Base-by-base conservation (phyloP, 305 asterid species). In the Fraxinus angustifolia region DNA sequence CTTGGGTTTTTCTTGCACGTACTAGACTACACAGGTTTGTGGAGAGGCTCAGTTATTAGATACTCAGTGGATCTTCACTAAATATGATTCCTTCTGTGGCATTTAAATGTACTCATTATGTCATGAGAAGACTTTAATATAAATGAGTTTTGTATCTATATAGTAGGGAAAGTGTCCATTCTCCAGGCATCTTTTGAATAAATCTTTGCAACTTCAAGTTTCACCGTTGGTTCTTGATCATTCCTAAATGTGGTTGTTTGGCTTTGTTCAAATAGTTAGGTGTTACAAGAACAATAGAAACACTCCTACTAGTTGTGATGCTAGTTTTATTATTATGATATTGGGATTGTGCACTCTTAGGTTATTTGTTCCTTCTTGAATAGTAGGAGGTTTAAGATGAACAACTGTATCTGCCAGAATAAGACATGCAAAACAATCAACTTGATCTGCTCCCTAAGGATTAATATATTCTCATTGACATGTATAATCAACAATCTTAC, bases 1-100 rank as follows among this genome's bases (percentile, higher is more conserved):
- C 99, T 96, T 85, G 98, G 98, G 12, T 94, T 96, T 90, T 92
- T 96, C 95, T 87, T 96, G 88, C 97, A 96, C 82, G 85, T 96
- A 79, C 80, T 96, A 78, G 99, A 96, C 87, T 94, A 94, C 85
- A 87, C 98, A 92, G 99, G 99, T 95, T 76, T 45, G 83, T 60
- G 26, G 73, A 77, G 68, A 60, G 72, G 36, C 26, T 50, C 23
- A 58, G 23, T 76, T 38, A 6, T 23, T 28, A 23, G 7, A 30
- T 73, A 45, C 65, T 14, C 23, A 58, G 23, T 30, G 23, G 68
- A 35, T 75, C 74, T 56, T 74, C 70, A 33, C 21, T 4, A 40
- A 12, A 53, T 70, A 62, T 7, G 71, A 17, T 30, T 6, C n/a
- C 31, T 50, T 60, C 45, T 53, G 17, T 77, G 82, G 56, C 75